Evolutionary conservation across 2,329 filamentous ascomycete genomes (phyloP).

Genomic region (Clarireedia homoeocarpa): DNA sequence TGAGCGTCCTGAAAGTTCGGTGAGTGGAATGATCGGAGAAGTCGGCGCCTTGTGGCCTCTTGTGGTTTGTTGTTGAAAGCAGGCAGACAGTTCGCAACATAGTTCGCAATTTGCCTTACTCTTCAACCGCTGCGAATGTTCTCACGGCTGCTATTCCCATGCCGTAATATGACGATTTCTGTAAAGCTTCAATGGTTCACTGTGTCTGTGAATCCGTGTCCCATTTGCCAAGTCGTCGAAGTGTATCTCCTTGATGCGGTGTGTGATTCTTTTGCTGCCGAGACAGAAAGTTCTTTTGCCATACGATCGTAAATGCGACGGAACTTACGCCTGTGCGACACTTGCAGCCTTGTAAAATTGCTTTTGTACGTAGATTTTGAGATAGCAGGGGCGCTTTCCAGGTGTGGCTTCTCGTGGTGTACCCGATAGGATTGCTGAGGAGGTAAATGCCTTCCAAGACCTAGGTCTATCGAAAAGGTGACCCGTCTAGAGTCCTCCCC

Average conservation of each 20-base stretch:
- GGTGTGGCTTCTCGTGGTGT: not conserved
- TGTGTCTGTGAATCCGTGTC: too few species aligned
- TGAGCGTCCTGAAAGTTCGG: not conserved
- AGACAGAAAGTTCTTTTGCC: too few species aligned
- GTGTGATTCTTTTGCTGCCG: too few species aligned
- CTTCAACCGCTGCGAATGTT: not conserved
- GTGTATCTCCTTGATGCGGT: too few species aligned
- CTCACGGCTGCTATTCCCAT: too few species aligned
- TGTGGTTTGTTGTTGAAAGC: not conserved
- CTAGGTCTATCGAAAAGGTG: too few species aligned
- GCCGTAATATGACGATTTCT: not conserved
- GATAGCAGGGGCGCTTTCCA: not conserved
- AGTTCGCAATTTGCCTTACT: constrained; percentile 1
- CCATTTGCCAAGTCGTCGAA: too few species aligned
- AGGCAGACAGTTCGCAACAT: constrained; percentile 2
- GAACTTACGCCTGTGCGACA: not conserved
- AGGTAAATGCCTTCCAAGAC: not conserved
- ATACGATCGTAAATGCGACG: too few species aligned
- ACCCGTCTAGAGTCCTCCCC: too few species aligned
- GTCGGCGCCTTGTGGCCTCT: not conserved
- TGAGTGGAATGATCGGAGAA: not conserved
- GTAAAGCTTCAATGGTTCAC: not conserved
- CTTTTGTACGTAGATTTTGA: not conserved
- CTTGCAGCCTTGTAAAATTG: not conserved
- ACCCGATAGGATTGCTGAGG: not conserved